A percentile compares a stretch with the other conserved stretches of the same genome.
Conservation (phyloP, 1,284 basidiomycete genomes). For the Anthracocystis panici-leucophaei region DNA sequence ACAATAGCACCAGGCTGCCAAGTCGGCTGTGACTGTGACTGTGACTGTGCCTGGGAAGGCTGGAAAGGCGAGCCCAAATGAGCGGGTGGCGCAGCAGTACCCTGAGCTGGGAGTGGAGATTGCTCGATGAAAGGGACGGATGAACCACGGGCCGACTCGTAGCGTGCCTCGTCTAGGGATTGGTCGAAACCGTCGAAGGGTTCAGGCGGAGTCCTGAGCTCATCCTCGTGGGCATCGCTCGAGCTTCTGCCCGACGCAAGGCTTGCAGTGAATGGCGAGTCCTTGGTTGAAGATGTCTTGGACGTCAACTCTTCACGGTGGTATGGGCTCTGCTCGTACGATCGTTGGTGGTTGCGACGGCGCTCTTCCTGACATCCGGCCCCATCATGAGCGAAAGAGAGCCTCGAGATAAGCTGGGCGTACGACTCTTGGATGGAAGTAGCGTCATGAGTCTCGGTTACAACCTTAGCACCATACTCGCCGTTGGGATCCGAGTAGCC, state of each 20-base stretch:
- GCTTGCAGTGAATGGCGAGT: conserved; percentile 25
- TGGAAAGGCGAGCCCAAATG: conserved; percentile 21
- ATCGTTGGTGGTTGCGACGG: conserved; percentile 1
- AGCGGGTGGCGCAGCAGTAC: neutral
- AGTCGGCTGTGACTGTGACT: conserved; percentile 8
- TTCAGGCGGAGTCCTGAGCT: conserved; percentile 45
- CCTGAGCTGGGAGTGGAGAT: neutral
- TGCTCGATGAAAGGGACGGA: neutral
- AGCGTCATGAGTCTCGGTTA: conserved; percentile 4
- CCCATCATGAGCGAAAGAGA: conserved; percentile 17
- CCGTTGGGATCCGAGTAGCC: conserved; percentile 36
- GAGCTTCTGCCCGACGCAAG: conserved; percentile 30
- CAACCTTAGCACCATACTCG: conserved; percentile 18
- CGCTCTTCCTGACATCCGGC: neutral
- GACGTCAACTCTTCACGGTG: neutral
- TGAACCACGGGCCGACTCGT: neutral
- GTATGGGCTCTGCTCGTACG: conserved; percentile 1
- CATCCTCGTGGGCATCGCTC: conserved; percentile 39
- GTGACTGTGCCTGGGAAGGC: conserved; percentile 4
- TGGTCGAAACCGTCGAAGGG: conserved; percentile 20
- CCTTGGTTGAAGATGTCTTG: conserved; percentile 10
- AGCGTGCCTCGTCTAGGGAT: neutral
- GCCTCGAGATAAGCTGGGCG: conserved; percentile 30
- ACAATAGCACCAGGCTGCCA: neutral
- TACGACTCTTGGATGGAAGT: conserved; percentile 19